A percentile compares a stretch with the other conserved stretches of the same genome.
Conservation (phyloP, 306 rosid genomes). For the Cicer bijugum region DNA sequence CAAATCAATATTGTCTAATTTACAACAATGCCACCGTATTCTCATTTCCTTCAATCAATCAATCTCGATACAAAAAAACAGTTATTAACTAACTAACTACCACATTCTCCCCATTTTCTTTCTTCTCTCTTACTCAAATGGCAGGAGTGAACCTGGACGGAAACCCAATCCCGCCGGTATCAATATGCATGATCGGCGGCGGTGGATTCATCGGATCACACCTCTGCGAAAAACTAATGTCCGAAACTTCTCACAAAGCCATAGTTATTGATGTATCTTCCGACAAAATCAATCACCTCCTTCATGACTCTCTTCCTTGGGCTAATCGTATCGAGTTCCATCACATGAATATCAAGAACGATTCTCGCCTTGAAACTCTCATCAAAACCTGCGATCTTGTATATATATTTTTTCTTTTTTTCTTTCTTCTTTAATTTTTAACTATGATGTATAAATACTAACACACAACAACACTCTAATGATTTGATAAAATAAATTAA, state of each 20-base stretch:
- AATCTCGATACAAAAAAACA: neutral
- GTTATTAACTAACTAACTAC: slow-evolving; percentile 39
- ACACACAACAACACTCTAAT: too few species aligned
- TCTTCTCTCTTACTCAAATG: slow-evolving; percentile 27
- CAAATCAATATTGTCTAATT: neutral
- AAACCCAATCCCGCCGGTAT: slow-evolving; percentile 57
- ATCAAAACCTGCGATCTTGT: slow-evolving; percentile 84
- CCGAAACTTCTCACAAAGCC: slow-evolving; percentile 70
- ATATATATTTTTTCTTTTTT: neutral
- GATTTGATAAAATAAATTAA: too few species aligned
- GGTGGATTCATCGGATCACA: slow-evolving; percentile 94
- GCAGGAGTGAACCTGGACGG: slow-evolving; percentile 68
- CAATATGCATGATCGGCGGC: slow-evolving; percentile 89
- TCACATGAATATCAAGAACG: slow-evolving; percentile 82
- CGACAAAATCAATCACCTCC: slow-evolving; percentile 77
- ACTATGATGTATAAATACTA: too few species aligned
- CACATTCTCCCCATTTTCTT: slow-evolving; percentile 9
- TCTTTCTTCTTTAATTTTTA: neutral
- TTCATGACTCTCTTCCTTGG: slow-evolving; percentile 62
- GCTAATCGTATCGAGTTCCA: slow-evolving; percentile 81
- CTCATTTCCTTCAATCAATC: slow-evolving; percentile 25
- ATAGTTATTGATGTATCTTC: slow-evolving; percentile 70
- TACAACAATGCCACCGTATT: slow-evolving; percentile 46
- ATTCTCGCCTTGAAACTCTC: slow-evolving; percentile 83
- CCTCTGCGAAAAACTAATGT: slow-evolving; percentile 81